Conservation (phyloP, 1,139 yeast genomes). For the Pichia sp. region DNA sequence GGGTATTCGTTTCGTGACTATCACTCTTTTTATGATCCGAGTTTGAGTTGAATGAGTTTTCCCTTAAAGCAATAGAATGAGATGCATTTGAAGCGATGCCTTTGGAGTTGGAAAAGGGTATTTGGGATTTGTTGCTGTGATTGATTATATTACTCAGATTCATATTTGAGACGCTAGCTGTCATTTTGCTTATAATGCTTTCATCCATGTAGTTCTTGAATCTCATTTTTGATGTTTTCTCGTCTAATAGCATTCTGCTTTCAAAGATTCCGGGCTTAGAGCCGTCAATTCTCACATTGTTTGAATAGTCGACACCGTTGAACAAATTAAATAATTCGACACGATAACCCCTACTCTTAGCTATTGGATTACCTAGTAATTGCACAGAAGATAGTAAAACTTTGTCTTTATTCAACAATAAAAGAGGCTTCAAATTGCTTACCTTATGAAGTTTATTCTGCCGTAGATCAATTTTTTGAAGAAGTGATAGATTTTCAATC, state of each 20-base stretch:
- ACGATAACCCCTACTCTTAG: slow-evolving; percentile 43
- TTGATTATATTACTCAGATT: slow-evolving; percentile 26
- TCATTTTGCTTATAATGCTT: slow-evolving; percentile 31
- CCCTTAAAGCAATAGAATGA: neutral
- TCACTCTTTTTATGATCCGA: neutral
- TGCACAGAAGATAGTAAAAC: slow-evolving; percentile 26
- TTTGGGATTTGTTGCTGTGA: neutral
- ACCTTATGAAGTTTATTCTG: slow-evolving; percentile 43
- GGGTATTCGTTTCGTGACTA: slow-evolving; percentile 1
- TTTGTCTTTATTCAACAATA: slow-evolving; percentile 27
- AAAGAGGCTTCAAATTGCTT: slow-evolving; percentile 36
- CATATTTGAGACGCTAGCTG: slow-evolving; percentile 35
- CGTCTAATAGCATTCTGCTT: slow-evolving; percentile 49
- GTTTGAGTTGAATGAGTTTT: neutral
- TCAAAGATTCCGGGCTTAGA: slow-evolving; percentile 64
- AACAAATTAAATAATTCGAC: slow-evolving; percentile 49
- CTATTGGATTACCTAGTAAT: slow-evolving; percentile 42
- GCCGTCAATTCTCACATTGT: slow-evolving; percentile 52
- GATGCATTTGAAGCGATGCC: neutral
- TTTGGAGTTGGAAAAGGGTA: neutral
- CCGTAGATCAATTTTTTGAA: slow-evolving; percentile 57
- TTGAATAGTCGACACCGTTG: slow-evolving; percentile 51
- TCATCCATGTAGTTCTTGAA: slow-evolving; percentile 42
- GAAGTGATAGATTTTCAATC: slow-evolving; percentile 40
- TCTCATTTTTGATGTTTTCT: slow-evolving; percentile 42